A percentile compares a stretch with the other conserved stretches of the same genome.
Evolutionary conservation across 495 filamentous ascomycete species (phyloP).

Genomic region (Talaromyces liani): DNA sequence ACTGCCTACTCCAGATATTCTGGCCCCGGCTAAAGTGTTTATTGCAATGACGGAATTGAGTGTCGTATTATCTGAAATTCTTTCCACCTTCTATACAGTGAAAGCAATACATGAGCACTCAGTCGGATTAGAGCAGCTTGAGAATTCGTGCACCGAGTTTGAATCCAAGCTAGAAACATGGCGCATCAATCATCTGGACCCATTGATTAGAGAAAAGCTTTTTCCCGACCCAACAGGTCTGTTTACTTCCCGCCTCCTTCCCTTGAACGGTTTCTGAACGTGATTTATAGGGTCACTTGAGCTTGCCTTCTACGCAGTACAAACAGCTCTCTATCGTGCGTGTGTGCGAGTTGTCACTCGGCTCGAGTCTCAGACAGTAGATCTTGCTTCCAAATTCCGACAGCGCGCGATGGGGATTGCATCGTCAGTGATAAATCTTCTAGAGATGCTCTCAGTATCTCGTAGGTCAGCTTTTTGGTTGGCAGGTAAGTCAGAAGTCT

Average conservation of each 20-base stretch:
- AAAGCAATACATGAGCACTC: neutral
- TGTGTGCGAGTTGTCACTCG: constrained; percentile 1
- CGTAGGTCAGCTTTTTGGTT: constrained; percentile 7
- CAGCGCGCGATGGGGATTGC: constrained; percentile 3
- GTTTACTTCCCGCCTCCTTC: neutral
- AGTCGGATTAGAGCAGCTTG: constrained; percentile 6
- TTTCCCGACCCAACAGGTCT: constrained; percentile 4
- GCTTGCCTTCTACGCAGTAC: constrained; percentile 4
- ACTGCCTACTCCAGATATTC: neutral
- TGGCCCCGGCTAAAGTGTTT: constrained; percentile 4
- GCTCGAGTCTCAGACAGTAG: constrained; percentile 3
- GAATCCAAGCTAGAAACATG: constrained; percentile 5
- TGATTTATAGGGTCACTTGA: constrained; percentile 3
- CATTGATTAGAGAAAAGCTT: constrained; percentile 4
- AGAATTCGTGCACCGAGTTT: constrained; percentile 4
- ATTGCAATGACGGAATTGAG: constrained; percentile 6
- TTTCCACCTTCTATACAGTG: constrained; percentile 4
- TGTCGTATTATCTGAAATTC: constrained; percentile 5
- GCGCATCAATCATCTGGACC: constrained; percentile 2
- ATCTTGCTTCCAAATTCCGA: constrained; percentile 1
- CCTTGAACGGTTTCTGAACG: neutral
- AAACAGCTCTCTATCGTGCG: constrained; percentile 5
- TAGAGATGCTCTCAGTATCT: constrained; percentile 3
- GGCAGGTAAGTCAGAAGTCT: constrained; percentile 4
- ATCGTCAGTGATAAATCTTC: constrained; percentile 3